Conservation (phyloP, 768 basidiomycete genomes). For the Calocybe gangraenosa region DNA sequence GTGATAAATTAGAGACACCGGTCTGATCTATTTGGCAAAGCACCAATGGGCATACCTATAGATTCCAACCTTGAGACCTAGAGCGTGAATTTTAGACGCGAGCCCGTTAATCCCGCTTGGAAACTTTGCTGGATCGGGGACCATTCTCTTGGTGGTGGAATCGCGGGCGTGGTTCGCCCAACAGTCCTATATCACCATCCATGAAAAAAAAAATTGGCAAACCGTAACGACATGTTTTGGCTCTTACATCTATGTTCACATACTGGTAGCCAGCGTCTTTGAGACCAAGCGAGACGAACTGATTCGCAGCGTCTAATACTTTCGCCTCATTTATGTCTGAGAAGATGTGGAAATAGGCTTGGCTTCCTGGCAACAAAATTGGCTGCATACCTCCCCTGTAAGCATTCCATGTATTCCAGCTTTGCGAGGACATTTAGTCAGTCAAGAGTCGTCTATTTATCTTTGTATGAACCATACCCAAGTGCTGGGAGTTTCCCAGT, state of each 20-base stretch:
- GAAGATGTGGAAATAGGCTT: background rate
- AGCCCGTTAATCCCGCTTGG: constrained; percentile 45
- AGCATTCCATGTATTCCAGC: constrained; percentile 54
- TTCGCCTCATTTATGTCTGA: constrained; percentile 42
- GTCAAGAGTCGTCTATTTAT: background rate
- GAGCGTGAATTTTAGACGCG: constrained; percentile 38
- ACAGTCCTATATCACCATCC: constrained; percentile 34
- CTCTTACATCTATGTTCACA: constrained; percentile 45
- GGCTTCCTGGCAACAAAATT: background rate
- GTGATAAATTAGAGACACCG: background rate
- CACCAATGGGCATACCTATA: constrained; percentile 32
- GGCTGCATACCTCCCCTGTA: constrained; percentile 33
- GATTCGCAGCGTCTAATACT: constrained; percentile 42
- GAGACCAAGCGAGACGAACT: constrained; percentile 42
- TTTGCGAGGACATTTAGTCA: constrained; percentile 13
- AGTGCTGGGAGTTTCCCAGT: constrained; percentile 44
- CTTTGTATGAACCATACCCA: constrained; percentile 25
- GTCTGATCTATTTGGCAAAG: background rate
- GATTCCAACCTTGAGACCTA: constrained; percentile 49
- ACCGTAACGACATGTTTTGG: background rate
- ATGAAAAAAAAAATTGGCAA: background rate
- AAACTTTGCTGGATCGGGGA: constrained; percentile 50
- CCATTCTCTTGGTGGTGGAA: constrained; percentile 34
- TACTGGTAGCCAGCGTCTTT: constrained; percentile 47
- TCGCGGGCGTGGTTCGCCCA: constrained; percentile 41